Evolutionary conservation across 345 rosid genomes (phyloP).

Genomic region (Hibiscus tridactylites): DNA sequence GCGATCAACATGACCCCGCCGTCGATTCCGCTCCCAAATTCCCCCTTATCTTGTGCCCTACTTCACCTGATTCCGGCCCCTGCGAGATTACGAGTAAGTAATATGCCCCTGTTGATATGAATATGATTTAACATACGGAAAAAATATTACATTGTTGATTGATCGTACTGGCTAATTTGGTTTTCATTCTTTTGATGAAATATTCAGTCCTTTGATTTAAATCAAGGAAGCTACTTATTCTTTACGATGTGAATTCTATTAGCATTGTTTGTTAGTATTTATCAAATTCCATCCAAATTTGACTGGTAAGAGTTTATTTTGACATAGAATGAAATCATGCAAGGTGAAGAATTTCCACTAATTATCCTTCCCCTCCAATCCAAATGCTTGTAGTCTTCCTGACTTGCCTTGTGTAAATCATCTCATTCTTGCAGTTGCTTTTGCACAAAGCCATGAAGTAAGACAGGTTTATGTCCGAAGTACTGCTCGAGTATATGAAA

Average conservation of each 20-base stretch:
- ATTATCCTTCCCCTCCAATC: neutral
- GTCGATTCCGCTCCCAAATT: slow-evolving; percentile 18
- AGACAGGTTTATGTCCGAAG: slow-evolving; percentile 77
- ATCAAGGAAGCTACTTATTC: neutral
- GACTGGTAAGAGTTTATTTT: neutral
- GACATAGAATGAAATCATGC: neutral
- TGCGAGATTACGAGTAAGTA: slow-evolving; percentile 65
- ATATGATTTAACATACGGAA: neutral
- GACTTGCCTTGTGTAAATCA: neutral
- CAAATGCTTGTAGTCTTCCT: neutral
- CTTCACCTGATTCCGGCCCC: slow-evolving; percentile 36
- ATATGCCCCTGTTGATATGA: neutral
- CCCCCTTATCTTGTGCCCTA: slow-evolving; percentile 46
- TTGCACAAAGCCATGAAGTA: slow-evolving; percentile 48
- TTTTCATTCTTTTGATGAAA: neutral
- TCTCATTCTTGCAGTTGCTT: slow-evolving; percentile 47
- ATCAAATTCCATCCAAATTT: neutral
- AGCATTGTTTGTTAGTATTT: neutral
- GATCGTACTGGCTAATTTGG: neutral
- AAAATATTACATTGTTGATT: neutral
- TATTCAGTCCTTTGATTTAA: neutral
- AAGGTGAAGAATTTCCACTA: neutral
- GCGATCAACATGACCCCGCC: neutral
- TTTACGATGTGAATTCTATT: neutral
- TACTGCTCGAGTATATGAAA: slow-evolving; percentile 75